Evolutionary conservation across 1,139 yeast species (phyloP), one percentile per base, ranked within the genome.

Genomic region (Geotrichum bryndzae): DNA sequence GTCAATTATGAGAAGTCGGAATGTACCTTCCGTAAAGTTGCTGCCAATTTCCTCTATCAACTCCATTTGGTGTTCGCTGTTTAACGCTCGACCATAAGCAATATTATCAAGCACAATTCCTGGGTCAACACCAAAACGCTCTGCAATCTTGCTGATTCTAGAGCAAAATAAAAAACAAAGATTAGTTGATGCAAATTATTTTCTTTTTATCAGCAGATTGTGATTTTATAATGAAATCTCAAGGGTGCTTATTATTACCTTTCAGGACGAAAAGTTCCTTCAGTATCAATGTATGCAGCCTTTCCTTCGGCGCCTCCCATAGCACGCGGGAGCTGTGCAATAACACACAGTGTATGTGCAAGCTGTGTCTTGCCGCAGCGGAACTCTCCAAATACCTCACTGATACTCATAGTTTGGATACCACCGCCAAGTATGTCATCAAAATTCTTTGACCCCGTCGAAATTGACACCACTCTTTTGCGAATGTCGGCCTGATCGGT

Each of bases 251-350:
- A 10, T 22, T 27, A 23, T 31, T 46, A 52, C 61, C 54, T 54
- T 53, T 67, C 69, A 3, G 69, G 69, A 7, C 69, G 64, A 57
- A 67, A 67, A 1, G 69, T 82, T 4, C 86, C 87, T 68, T 84
- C 87, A 0, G 86, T 82, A 66, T 83, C 87, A 64, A 84, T 80
- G 66, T 78, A 83, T 1, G 86, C 86, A 1, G 82, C 86, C 71
- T 83, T 83, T 0, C 87, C 87, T 68, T 83, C 86, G 1, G 81
- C 85, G 1, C 87, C 87, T 4, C 87, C 87, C 74, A 80, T 70
- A 3, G 74, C 76, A 60, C 72, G 78, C 7, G 86, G 85, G 53
- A 84, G 69, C 67, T 84, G 88, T 1, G 86, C 77, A 0, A 86
- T 80, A 2, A 84, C 86, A 70, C 87, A 84, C 57, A 84, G 70